These are phyloP conservation scores for Solanum appendiculatum DNA, from an alignment of 257 asterid genomes.

Conservation along the genomic window DNA sequence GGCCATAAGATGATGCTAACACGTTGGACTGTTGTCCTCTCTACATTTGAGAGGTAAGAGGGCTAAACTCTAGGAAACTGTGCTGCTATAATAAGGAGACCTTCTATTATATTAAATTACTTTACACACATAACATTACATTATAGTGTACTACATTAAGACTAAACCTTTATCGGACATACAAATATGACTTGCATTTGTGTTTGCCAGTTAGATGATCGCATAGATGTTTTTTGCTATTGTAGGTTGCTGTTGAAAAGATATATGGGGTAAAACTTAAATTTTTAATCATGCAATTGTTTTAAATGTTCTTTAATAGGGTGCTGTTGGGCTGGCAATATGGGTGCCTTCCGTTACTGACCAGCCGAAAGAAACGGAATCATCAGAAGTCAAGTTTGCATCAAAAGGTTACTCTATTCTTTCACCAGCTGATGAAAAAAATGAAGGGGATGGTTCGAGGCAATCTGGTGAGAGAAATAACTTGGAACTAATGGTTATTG, in stretches of 20 bases:
- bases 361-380: constrained; percentile 61
- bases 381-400: constrained; percentile 34
- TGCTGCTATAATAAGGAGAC: not conserved
- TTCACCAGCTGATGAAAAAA: constrained; percentile 57
- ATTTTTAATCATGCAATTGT: not conserved
- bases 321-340: constrained; percentile 98
- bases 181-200: not conserved
- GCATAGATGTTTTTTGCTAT: not conserved
- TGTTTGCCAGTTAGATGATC: not conserved
- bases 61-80: not conserved
- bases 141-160: not conserved
- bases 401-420: constrained; percentile 53
- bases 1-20: not conserved
- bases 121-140: not conserved
- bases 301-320: constrained; percentile 30
- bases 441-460: constrained; percentile 31
- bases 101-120: not conserved
- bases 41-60: not conserved
- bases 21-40: not conserved
- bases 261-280: not conserved
- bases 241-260: not conserved
- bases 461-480: constrained; percentile 41
- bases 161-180: not conserved
- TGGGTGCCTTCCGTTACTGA: constrained; percentile 97
- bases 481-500: constrained; percentile 59